Base-by-base conservation (phyloP, 176 grass and related monocot species). In the Leersia perrieri region DNA sequence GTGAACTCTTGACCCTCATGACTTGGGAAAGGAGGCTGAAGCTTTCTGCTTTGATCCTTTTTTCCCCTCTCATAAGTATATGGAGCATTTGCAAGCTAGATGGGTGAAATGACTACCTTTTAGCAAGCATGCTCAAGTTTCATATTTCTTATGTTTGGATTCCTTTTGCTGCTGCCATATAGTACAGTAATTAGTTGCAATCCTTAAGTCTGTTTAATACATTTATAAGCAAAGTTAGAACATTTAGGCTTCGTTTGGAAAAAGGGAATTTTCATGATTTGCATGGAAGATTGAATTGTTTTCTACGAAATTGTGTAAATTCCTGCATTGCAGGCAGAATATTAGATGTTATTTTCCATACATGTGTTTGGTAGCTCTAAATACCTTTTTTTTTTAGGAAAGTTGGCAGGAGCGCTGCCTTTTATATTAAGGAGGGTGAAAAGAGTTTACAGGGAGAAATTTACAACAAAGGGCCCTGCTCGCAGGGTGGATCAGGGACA, bases 41-140 rank as follows among this genome's bases (percentile, higher is more conserved):
- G 33, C 66, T 70, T 70, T 70, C 42, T 57, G 32, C 45, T 38
- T 80, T 57, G 32, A 70, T 40, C n/a, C 13, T 3, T 80, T 78
- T 57, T 74, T 2, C 1, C 29, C 11, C 26, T 32, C 11, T 36
- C 36, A 34, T 26, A 33, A 75, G 51, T 22, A 53, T 9, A 75
- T 27, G 78, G n/a, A n/a, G 34, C 20, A 28, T 80, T 81, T 26
- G 6, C 5, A 42, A 2, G 27, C 5, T 38, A 39, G 45, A 35
- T 69, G 7, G 32, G 20, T 33, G 30, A 57, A 38, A 16, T 28
- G 22, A 18, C 13, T 5, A 68, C n/a, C 28, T 8, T 69, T 49
- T 49, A 49, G 14, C 45, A 49, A 49, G 15, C 45, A 49, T 49
- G 45, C 15, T 49, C 45, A 25, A 25, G 2, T 58, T 58, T 58